These are phyloP conservation scores for Desmodesmus armatus DNA, from an alignment of 139 green algal genomes.

Conservation along the genomic window DNA sequence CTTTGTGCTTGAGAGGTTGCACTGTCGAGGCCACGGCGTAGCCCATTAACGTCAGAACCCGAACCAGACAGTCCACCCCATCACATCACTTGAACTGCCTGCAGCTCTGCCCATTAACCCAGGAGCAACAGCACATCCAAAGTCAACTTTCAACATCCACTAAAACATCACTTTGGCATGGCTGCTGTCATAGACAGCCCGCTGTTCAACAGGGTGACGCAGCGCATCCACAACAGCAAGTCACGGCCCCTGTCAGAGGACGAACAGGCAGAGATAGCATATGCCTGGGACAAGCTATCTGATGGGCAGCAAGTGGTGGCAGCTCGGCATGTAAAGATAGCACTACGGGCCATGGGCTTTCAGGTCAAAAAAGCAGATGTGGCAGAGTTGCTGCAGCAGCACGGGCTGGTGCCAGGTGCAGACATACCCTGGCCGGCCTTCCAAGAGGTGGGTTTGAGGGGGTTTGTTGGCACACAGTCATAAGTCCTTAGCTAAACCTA, in stretches of 20 bases:
- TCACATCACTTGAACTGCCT: no score
- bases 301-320: constrained; percentile 12
- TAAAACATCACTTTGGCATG: background rate
- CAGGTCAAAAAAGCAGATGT: constrained; percentile 53
- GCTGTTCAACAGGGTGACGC: constrained; percentile 23
- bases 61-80: no score
- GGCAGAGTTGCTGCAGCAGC: constrained; percentile 25
- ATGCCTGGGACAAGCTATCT: constrained; percentile 43
- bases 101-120: no score
- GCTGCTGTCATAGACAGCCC: background rate
- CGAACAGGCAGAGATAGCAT: constrained; percentile 39
- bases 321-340: constrained; percentile 44
- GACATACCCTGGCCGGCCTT: constrained; percentile 31
- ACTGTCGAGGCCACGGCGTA: no score
- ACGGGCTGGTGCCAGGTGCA: constrained; percentile 17
- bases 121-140: no score
- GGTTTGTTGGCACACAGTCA: no score
- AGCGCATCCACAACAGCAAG: background rate
- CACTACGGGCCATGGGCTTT: constrained; percentile 54
- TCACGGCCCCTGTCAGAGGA: constrained; percentile 19
- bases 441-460: constrained; percentile 34
- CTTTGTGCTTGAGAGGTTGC: no score
- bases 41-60: no score
- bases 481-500: no score
- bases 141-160: background rate